phyloP scores from a whole-genome alignment of 352 stramenopile genomes.

The Phytophthora kernoviae region DNA sequence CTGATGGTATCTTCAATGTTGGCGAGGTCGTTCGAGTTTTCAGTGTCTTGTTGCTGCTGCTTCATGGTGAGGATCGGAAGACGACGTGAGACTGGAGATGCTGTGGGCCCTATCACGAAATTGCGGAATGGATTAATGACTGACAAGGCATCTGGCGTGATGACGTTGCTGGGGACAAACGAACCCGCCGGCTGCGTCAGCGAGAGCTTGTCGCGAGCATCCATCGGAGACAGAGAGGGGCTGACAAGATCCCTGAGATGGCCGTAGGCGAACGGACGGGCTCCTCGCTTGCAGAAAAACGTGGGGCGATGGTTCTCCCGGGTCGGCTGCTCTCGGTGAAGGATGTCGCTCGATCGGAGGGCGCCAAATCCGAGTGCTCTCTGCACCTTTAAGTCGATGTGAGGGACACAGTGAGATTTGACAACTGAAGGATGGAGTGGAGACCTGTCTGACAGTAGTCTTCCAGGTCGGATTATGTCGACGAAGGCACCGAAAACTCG shows the following conservation, averaged over 20 bases:
- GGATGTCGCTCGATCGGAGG: conserved; percentile 14
- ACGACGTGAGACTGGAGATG: conserved; percentile 22
- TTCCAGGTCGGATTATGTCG: conserved; percentile 24
- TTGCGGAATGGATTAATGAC: conserved; percentile 22
- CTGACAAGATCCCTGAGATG: conserved; percentile 29
- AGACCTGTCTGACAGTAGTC: neutral
- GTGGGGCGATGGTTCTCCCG: conserved; percentile 21
- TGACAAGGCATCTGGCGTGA: conserved; percentile 18
- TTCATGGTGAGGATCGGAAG: conserved; percentile 11
- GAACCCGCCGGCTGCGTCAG: conserved; percentile 26
- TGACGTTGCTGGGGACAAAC: conserved; percentile 19
- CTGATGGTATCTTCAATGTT: conserved; percentile 22
- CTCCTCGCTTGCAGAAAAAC: conserved; percentile 29
- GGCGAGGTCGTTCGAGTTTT: conserved; percentile 8
- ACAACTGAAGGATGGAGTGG: conserved; percentile 11
- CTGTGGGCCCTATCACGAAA: conserved; percentile 18
- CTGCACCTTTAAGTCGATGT: conserved; percentile 7
- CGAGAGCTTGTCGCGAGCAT: conserved; percentile 37
- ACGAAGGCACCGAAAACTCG: conserved; percentile 30
- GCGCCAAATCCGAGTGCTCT: conserved; percentile 8
- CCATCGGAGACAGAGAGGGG: conserved; percentile 31
- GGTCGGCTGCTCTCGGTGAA: conserved; percentile 10
- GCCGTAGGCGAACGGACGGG: conserved; percentile 23
- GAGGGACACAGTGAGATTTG: conserved; percentile 16
- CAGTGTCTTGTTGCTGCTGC: conserved; percentile 14